Evolutionary conservation across 164 flowering plant genomes (phyloP).

Genomic region (Kalanchoe fedtschenkoi): DNA sequence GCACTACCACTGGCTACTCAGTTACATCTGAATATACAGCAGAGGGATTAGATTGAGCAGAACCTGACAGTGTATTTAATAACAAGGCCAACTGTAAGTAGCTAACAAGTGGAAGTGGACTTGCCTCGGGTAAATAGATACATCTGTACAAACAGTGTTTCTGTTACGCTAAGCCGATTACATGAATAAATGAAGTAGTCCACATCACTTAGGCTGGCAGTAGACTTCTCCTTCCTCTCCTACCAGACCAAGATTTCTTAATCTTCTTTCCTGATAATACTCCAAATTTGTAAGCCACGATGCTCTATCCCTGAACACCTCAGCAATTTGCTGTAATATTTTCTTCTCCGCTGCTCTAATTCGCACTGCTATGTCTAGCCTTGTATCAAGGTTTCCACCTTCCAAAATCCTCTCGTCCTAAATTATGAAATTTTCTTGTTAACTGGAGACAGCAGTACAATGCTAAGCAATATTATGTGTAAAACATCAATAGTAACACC

Average conservation of each 20-base stretch:
- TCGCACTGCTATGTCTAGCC: conserved; percentile 54
- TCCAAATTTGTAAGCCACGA: conserved; percentile 49
- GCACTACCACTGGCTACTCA: too few species aligned
- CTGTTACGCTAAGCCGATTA: too few species aligned
- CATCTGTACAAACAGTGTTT: too few species aligned
- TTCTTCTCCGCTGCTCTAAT: conserved; percentile 78
- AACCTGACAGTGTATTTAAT: too few species aligned
- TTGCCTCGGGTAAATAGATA: too few species aligned
- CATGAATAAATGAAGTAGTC: too few species aligned
- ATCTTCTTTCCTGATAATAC: conserved; percentile 87
- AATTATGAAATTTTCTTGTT: neutral
- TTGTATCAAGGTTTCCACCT: conserved; percentile 36
- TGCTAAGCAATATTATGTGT: neutral
- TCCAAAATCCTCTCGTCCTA: conserved; percentile 65
- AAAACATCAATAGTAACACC: too few species aligned
- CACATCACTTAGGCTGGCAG: neutral
- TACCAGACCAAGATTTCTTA: conserved; percentile 69
- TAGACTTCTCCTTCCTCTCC: conserved; percentile 78
- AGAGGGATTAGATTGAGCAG: too few species aligned
- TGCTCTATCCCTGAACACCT: conserved; percentile 47
- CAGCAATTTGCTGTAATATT: conserved; percentile 61
- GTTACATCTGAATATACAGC: too few species aligned
- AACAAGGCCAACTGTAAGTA: too few species aligned
- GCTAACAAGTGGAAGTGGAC: too few species aligned
- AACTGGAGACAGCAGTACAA: neutral